These are phyloP conservation scores for Hypoxylon sp. DNA, from an alignment of 2,329 filamentous ascomycete genomes.

Conservation along the genomic window DNA sequence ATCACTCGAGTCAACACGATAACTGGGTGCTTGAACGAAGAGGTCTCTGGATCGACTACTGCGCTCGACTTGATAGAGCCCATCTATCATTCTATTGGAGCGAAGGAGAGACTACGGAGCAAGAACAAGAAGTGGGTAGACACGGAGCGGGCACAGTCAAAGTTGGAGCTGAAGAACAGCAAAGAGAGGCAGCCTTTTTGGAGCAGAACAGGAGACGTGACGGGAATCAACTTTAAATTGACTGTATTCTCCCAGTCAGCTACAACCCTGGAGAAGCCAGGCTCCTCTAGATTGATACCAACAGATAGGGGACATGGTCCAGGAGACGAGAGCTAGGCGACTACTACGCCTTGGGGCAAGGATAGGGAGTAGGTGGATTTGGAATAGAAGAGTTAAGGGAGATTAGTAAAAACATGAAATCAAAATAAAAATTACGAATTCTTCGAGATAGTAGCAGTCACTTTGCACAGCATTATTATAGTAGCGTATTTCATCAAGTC, in stretches of 20 bases:
- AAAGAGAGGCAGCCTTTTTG: neutral
- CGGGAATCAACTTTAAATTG: constrained; percentile 8
- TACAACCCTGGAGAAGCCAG: neutral
- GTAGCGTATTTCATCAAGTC: neutral
- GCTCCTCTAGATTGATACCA: neutral
- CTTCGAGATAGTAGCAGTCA: neutral
- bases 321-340: neutral
- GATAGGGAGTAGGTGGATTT: constrained; percentile 15
- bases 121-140: neutral
- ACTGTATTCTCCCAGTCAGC: neutral
- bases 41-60: constrained; percentile 1
- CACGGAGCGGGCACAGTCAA: neutral
- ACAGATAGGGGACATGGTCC: neutral
- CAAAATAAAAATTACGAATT: constrained; percentile 6
- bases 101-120: neutral
- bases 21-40: constrained; percentile 1
- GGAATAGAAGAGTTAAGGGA: constrained; percentile 23
- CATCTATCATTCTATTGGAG: neutral
- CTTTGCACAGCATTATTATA: neutral
- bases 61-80: neutral
- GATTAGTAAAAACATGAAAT: constrained; percentile 12
- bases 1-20: constrained; percentile 13
- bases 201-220: constrained; percentile 13
- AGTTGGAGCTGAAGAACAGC: neutral
- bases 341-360: constrained; percentile 5